Base-by-base conservation (phyloP, 108 stramenopile genomes). In the Fragilariopsis cylindrus region DNA sequence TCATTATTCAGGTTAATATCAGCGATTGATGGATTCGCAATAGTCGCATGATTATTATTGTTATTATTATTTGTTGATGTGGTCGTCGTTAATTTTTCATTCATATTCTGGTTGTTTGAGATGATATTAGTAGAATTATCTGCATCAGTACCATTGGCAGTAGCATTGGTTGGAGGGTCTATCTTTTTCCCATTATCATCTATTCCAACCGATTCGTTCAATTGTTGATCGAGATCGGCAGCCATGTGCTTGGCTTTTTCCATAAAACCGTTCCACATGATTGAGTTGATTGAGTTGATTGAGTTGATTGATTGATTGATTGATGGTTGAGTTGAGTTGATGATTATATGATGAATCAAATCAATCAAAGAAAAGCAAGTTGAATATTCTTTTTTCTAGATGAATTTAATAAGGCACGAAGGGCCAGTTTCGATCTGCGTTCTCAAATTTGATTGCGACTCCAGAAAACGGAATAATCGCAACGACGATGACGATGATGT, bases 201-300 rank as follows among this genome's bases (percentile, higher is more conserved):
- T 21, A 80, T 40, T 44, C 85, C 85, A 5, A 82, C 82, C 8
- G 83, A 72, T 70, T 86, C 78, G 64, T 82, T 82, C 60, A 86
- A 5, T 65, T 86, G 81, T 16, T 79, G 18, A 7, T 86, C 85
- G 21, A 86, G 54, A 44, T 77, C 74, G 18, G 69, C 79, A 13
- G 85, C 85, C 55, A 77, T 48, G 7, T 42, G 60, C 3, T 80
- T 80, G 73, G 82, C 82, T 43, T 78, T 78, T 65, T 76, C 71
- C 48, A 75, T 72, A 47, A 8, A 69, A 42, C 12, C 69, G 50
- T 75, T 75, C 82, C 82, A 82, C 82, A 82, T 82, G 65, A 2
- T 30, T 30, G 30, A 30, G 30, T 30, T 30, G 30, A 30, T 30
- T 19, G 19, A 1, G 21, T 21, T 21, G 21, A 21, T 21, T 21